A percentile compares a stretch with the other conserved stretches of the same genome.
Evolutionary conservation across 1,284 basidiomycete genomes (phyloP).

Genomic region (Melampsora larici-populina): DNA sequence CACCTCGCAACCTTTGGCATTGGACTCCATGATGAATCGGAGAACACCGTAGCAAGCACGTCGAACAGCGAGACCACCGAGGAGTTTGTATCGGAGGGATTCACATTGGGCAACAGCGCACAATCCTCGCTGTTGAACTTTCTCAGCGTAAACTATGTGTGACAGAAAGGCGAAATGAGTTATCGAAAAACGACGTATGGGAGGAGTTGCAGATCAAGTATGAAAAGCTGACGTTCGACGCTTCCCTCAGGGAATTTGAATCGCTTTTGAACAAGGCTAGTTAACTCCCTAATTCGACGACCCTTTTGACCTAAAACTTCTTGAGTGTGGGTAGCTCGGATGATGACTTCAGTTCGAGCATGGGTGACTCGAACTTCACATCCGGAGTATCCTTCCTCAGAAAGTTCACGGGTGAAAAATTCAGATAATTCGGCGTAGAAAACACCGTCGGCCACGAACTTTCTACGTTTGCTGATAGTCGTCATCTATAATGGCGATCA

Average conservation of each 20-base stretch:
- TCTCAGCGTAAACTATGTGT: slow-evolving; percentile 80
- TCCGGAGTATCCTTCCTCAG: slow-evolving; percentile 99
- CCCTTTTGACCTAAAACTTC: slow-evolving; percentile 99
- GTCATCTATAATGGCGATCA: slow-evolving; percentile 20
- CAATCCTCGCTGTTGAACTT: slow-evolving; percentile 97
- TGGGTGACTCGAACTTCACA: slow-evolving; percentile 99
- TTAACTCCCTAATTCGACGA: slow-evolving; percentile 97
- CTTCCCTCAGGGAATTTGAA: slow-evolving; percentile 99
- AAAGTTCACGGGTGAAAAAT: slow-evolving; percentile 83
- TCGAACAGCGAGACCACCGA: slow-evolving; percentile 98
- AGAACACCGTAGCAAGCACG: slow-evolving; percentile 99
- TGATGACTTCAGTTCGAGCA: slow-evolving; percentile 99
- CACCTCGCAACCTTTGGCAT: slow-evolving; percentile 99
- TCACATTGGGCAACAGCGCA: slow-evolving; percentile 99
- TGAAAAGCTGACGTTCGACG: slow-evolving; percentile 64
- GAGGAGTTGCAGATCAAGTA: background rate
- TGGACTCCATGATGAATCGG: slow-evolving; percentile 99
- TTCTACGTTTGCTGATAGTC: slow-evolving; percentile 43
- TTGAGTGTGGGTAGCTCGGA: slow-evolving; percentile 99
- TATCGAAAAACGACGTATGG: background rate
- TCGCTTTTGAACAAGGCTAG: slow-evolving; percentile 95
- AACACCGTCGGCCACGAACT: slow-evolving; percentile 97
- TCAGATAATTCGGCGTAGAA: slow-evolving; percentile 60
- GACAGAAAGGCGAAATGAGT: background rate
- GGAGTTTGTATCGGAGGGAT: slow-evolving; percentile 96